Evolutionary conservation across 148 eudicot species (phyloP), one percentile per base, ranked within the genome.

Genomic region (Fagopyrum tataricum): DNA sequence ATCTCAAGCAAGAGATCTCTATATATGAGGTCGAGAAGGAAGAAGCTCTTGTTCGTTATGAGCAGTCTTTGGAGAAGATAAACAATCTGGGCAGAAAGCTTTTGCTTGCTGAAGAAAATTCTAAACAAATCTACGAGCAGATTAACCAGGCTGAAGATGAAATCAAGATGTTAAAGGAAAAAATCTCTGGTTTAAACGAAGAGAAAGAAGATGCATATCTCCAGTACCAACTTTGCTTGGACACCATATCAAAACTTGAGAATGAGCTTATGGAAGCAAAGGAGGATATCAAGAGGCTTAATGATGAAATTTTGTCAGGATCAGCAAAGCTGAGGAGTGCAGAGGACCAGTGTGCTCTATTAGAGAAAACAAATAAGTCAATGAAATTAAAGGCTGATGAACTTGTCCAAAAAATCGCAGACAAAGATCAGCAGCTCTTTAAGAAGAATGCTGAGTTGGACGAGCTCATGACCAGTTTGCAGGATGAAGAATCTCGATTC

Each of bases 391-490:
- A 95, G 78, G 96, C 97, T 17, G 81, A 86, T 75, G 70, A 79
- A 62, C 79, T 95, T 74, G 80, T 74, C 11, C 83, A 80, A 76
- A 84, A 76, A 72, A 87, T 95, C 42, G 81, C 86, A 0, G 78
- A 58, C 49, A 91, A 88, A 75, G 97, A 91, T 64, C 78, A 82
- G 69, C 88, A 84, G 82, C 87, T 95, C 55, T 82, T 81, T 17
- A 72, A 77, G 74, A 91, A 90, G 84, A 86, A 88, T 31, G 77
- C 83, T 68, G 89, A 90, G 74, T 72, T 91, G 77, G 91, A 89
- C 76, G 88, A 79, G 59, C 81, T 95, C 71, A 81, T 83, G 78
- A 73, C 20, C 69, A 64, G 81, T 73, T 79, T 87, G 64, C 76
- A 87, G 44, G 82, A 90, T 68, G 98, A 95, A 72, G 89, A 78